Evolutionary conservation across 208 protist genomes (phyloP), one percentile per base, ranked within the genome.

Genomic region (Polymyxa betae): DNA sequence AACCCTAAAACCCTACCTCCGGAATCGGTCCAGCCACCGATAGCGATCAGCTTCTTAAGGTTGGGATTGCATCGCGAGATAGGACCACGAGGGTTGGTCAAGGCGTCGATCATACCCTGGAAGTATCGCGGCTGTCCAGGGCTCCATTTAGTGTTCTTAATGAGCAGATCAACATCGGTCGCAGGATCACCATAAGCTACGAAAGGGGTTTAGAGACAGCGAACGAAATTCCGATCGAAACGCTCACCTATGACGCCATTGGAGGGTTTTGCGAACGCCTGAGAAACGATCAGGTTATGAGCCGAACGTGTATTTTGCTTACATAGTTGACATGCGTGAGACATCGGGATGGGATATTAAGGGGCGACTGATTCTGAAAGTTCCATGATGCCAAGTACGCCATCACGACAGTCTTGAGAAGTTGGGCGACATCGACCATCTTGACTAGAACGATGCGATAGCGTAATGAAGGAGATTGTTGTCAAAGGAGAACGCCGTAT

Each of bases 251-350:
- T 29, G 54, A 66, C 29, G 16, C 54, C 54, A 66, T 66, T 66
- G 54, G 29, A 16, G 54, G 29, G 20, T 32, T 66, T 66, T 32
- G 54, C 54, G 54, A 66, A 66, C 54, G 54, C 54, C 54, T 66
- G n/a, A n/a, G 54, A 66, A 32, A 16, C 54, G 20, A 66, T 66
- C 54, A 66, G 54, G 16, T 29, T 32, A 66, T 66, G 20, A 66
- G 16, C 54, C 54, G 29, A 16, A 66, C 20, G 54, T 66, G 54
- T 66, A 66, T 29, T 29, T 16, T 29, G 29, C 54, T 16, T 66
- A 66, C 54, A 66, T 66, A 66, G 54, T 66, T 32, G 54, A 66
- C 29, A 66, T 66, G 54, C 29, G 54, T 66, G 16, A 66, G 54
- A n/a, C n/a, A n/a, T n/a, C n/a, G n/a, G n/a, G n/a, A n/a, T n/a